These are phyloP conservation scores for Candida buenavistaensis DNA, from an alignment of 1,139 yeast species.

Conservation along the genomic window DNA sequence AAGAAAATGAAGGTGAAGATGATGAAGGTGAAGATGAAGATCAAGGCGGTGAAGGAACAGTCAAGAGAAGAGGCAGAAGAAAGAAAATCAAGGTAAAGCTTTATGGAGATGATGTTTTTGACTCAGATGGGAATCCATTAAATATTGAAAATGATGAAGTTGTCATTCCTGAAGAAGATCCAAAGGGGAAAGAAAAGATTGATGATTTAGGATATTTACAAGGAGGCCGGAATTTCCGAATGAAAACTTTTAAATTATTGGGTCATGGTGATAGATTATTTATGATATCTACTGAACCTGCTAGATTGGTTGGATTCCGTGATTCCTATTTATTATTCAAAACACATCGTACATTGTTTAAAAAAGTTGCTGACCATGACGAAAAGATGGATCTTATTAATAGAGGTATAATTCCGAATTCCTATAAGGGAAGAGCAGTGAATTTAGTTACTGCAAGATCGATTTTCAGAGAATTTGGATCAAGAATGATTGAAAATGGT, in stretches of 20 bases:
- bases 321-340: conserved; percentile 91
- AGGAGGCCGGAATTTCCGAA: conserved; percentile 79
- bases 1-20: conserved; percentile 25
- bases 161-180: conserved; percentile 70
- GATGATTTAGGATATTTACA: conserved; percentile 63
- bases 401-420: conserved; percentile 80
- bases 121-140: conserved; percentile 53
- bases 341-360: conserved; percentile 72
- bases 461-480: conserved; percentile 90
- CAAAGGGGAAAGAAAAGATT: conserved; percentile 76
- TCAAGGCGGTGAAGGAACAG: conserved; percentile 22
- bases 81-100: conserved; percentile 33
- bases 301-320: conserved; percentile 90
- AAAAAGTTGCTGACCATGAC: conserved; percentile 70
- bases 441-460: conserved; percentile 90
- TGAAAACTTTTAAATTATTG: conserved; percentile 75
- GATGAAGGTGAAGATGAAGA: conserved; percentile 26
- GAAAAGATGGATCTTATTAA: conserved; percentile 84
- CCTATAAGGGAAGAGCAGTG: conserved; percentile 88
- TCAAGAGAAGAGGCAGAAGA: conserved; percentile 49
- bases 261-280: conserved; percentile 74
- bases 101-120: conserved; percentile 43
- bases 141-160: conserved; percentile 77
- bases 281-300: conserved; percentile 96
- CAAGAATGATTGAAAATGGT: conserved; percentile 78